Evolutionary conservation across 441 rosid species (phyloP).

Genomic region (Hypseocharis bilobata): DNA sequence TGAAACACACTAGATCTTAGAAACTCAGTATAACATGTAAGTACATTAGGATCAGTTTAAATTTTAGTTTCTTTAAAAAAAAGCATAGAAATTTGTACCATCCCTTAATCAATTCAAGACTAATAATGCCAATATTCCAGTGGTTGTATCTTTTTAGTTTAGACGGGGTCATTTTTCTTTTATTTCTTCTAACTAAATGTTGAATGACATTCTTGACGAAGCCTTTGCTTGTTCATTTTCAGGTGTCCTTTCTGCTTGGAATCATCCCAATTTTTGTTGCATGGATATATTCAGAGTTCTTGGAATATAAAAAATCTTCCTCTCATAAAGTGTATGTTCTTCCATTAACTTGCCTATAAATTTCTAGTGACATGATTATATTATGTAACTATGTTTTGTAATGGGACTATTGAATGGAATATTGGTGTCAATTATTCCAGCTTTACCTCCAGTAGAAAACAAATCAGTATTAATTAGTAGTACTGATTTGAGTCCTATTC

Average conservation of each 20-base stretch:
- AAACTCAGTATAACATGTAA: too few relatives aligned
- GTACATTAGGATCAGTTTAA: too few relatives aligned
- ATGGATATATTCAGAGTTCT: slow-evolving; percentile 77
- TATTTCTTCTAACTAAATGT: neutral
- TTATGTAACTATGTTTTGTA: neutral
- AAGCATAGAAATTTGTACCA: too few relatives aligned
- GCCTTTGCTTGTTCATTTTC: slow-evolving; percentile 22
- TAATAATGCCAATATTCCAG: neutral
- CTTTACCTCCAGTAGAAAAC: neutral
- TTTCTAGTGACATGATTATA: neutral
- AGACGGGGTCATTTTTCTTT: neutral
- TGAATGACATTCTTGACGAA: slow-evolving; percentile 3
- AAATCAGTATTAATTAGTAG: too few relatives aligned
- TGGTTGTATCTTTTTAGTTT: neutral
- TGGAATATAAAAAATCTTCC: slow-evolving; percentile 58
- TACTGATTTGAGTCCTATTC: neutral
- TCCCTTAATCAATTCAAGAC: too few relatives aligned
- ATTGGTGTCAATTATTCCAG: neutral
- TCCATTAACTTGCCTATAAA: neutral
- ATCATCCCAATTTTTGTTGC: slow-evolving; percentile 67
- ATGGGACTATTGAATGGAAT: neutral
- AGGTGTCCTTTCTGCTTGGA: slow-evolving; percentile 91
- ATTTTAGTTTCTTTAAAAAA: too few relatives aligned
- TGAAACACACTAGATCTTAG: too few relatives aligned
- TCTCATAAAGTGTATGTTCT: slow-evolving; percentile 67